Evolutionary conservation across 345 rosid genomes (phyloP).

Genomic region (Populus ilicifolia): DNA sequence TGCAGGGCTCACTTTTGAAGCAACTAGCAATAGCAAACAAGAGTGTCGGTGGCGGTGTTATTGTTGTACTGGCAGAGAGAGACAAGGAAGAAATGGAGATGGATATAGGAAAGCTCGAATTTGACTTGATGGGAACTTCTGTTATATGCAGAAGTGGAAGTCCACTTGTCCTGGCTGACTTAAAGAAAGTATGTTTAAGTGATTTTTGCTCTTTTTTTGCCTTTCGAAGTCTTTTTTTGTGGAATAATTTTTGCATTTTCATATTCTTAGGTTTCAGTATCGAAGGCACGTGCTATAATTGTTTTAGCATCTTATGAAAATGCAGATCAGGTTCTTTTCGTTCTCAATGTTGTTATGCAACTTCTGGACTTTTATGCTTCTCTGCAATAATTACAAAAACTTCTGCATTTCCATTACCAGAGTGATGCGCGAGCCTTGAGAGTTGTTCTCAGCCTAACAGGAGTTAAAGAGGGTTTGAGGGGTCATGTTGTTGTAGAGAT

Average conservation of each 20-base stretch:
- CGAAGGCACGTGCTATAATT: constrained; percentile 82
- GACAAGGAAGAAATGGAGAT: constrained; percentile 96
- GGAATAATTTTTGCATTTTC: constrained; percentile 7
- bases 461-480: constrained; percentile 76
- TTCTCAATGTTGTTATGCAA: constrained; percentile 9
- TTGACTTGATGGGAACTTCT: constrained; percentile 87
- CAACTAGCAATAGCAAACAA: constrained; percentile 92
- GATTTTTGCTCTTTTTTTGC: neutral
- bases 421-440: constrained; percentile 92
- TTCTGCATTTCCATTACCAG: constrained; percentile 34
- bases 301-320: constrained; percentile 86
- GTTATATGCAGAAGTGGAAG: constrained; percentile 95
- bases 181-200: constrained; percentile 55
- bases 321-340: constrained; percentile 77
- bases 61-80: constrained; percentile 84
- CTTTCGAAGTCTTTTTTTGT: neutral
- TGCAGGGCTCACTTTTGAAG: constrained; percentile 89
- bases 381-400: constrained; percentile 12
- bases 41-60: constrained; percentile 83
- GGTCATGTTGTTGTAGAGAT: constrained; percentile 97
- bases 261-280: constrained; percentile 66
- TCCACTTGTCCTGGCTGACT: constrained; percentile 80
- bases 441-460: constrained; percentile 83
- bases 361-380: neutral
- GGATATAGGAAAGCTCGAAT: constrained; percentile 79